Percentiles rank a stretch among this genome's conserved stretches.
These are phyloP conservation scores for Ophiostoma australiae DNA, from an alignment of 2,329 filamentous ascomycete species.

Conservation along the genomic window DNA sequence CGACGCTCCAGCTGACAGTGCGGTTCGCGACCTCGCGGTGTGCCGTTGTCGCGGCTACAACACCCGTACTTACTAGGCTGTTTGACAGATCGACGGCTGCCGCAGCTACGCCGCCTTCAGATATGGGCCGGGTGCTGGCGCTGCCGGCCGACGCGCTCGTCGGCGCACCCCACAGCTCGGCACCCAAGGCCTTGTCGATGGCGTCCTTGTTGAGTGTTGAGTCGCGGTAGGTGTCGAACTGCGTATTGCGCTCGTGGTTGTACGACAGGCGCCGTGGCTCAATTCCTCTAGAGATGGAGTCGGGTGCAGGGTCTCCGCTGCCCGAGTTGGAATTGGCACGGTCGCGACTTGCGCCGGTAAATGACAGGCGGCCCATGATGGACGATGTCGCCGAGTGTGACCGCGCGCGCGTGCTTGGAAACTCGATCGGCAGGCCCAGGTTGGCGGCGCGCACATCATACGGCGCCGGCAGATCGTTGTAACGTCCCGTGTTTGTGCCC, in stretches of 20 bases:
- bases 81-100: slow-evolving; percentile 28
- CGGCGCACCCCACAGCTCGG: slow-evolving; percentile 34
- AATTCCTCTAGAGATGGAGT: background rate
- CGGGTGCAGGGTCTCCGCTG: background rate
- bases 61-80: slow-evolving; percentile 31
- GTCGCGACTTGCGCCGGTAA: background rate
- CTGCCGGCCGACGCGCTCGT: background rate
- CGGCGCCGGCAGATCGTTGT: slow-evolving; percentile 26
- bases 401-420: slow-evolving; percentile 24
- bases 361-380: background rate
- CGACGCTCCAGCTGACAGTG: slow-evolving; percentile 37
- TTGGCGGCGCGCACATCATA: slow-evolving; percentile 17
- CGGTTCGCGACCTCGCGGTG: slow-evolving; percentile 30
- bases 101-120: background rate
- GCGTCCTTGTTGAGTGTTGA: slow-evolving; percentile 28
- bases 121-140: background rate
- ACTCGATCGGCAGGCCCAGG: background rate
- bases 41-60: slow-evolving; percentile 23
- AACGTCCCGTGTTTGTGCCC: slow-evolving; percentile 22
- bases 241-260: slow-evolving; percentile 32
- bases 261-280: slow-evolving; percentile 26
- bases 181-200: slow-evolving; percentile 35
- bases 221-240: slow-evolving; percentile 31
- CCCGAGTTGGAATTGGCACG: background rate
- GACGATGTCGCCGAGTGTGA: slow-evolving; percentile 21